phyloP scores from a whole-genome alignment of 495 filamentous ascomycete species.

The Barbatosphaeria neglecta region DNA sequence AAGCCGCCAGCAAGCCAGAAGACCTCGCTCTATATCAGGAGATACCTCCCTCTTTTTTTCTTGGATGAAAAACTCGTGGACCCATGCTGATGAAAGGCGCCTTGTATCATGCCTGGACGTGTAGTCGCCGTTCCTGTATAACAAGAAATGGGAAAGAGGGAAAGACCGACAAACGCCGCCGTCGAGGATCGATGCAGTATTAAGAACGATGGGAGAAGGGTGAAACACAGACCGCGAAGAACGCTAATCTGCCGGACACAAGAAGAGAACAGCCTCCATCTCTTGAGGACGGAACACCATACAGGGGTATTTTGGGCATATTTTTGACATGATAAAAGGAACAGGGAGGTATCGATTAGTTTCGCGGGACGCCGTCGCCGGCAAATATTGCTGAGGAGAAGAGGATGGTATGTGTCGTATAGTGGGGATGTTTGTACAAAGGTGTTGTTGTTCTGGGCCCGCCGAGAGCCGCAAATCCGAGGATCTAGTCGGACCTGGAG shows the following conservation, averaged over 20 bases:
- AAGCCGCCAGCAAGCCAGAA: slow-evolving; percentile 4
- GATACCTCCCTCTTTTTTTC: slow-evolving; percentile 13
- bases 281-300: slow-evolving; percentile 20
- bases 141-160: slow-evolving; percentile 7
- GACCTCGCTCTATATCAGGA: slow-evolving; percentile 22
- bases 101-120: slow-evolving; percentile 17
- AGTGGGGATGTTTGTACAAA: slow-evolving; percentile 21
- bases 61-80: slow-evolving; percentile 22
- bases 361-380: slow-evolving; percentile 22
- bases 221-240: slow-evolving; percentile 19
- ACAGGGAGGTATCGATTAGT: slow-evolving; percentile 23
- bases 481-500: slow-evolving; percentile 17
- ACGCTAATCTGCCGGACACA: slow-evolving; percentile 17
- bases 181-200: slow-evolving; percentile 26
- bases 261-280: slow-evolving; percentile 14
- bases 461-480: slow-evolving; percentile 15
- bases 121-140: slow-evolving; percentile 24
- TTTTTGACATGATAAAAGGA: slow-evolving; percentile 13
- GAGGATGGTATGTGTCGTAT: slow-evolving; percentile 19
- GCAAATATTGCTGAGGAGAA: slow-evolving; percentile 19
- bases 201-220: slow-evolving; percentile 11
- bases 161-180: slow-evolving; percentile 12
- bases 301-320: slow-evolving; percentile 2
- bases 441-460: slow-evolving; percentile 7
- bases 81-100: slow-evolving; percentile 20